phyloP scores from a whole-genome alignment of 306 rosid genomes.

The Prosopis cineraria region DNA sequence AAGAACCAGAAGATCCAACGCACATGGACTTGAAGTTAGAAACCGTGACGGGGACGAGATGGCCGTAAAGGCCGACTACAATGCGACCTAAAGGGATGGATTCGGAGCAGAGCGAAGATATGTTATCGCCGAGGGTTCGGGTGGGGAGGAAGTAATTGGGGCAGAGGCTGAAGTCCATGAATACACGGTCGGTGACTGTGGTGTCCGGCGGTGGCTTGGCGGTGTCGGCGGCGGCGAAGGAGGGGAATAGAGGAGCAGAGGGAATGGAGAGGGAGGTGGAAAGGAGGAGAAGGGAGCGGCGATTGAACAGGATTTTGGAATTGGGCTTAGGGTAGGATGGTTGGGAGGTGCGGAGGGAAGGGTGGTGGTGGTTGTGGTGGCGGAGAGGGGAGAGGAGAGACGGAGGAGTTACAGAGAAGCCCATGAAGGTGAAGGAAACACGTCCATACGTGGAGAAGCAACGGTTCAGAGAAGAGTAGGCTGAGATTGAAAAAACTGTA shows the following conservation, averaged over 20 bases:
- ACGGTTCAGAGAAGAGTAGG: background rate
- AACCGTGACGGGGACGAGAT: slow-evolving; percentile 72
- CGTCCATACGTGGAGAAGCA: slow-evolving; percentile 15
- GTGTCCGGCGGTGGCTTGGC: slow-evolving; percentile 46
- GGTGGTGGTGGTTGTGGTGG: slow-evolving; percentile 15
- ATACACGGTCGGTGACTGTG: slow-evolving; percentile 86
- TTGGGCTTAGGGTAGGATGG: slow-evolving; percentile 23
- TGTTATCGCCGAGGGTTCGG: slow-evolving; percentile 54
- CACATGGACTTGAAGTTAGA: slow-evolving; percentile 85
- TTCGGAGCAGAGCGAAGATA: slow-evolving; percentile 68
- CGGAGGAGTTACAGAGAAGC: slow-evolving; percentile 37
- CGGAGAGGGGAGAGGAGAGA: slow-evolving; percentile 26
- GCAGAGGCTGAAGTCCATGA: slow-evolving; percentile 90
- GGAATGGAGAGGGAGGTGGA: slow-evolving; percentile 46
- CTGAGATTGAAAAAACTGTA: no score
- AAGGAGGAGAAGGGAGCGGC: slow-evolving; percentile 61
- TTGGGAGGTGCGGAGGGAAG: background rate
- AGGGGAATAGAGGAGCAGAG: slow-evolving; percentile 4
- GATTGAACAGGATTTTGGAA: slow-evolving; percentile 39
- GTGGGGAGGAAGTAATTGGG: slow-evolving; percentile 67
- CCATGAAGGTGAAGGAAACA: slow-evolving; percentile 51
- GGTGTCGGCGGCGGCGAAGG: slow-evolving; percentile 7
- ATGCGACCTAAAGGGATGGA: slow-evolving; percentile 75
- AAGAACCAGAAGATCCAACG: slow-evolving; percentile 44
- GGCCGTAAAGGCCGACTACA: slow-evolving; percentile 86